Conservation (phyloP, 371 early-diverging fungal species). For the Basidiobolus meristosporus region DNA sequence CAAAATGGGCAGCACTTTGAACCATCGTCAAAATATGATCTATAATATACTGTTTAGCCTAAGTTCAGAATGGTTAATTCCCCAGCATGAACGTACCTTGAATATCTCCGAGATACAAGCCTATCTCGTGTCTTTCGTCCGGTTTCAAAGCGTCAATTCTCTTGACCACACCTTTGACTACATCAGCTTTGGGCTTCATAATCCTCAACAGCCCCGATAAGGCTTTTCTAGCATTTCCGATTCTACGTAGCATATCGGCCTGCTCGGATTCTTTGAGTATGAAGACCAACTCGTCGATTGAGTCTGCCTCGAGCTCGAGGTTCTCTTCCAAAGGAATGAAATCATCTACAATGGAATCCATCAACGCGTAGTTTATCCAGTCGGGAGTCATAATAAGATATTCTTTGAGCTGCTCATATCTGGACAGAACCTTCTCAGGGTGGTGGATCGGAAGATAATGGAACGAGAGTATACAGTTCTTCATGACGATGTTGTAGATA, state of each 20-base stretch:
- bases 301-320: conserved; percentile 73
- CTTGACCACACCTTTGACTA: conserved; percentile 56
- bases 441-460: conserved; percentile 36
- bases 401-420: conserved; percentile 31
- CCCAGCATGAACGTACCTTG: conserved; percentile 21
- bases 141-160: conserved; percentile 22
- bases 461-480: conserved; percentile 35
- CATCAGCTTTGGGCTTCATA: conserved; percentile 61
- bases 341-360: conserved; percentile 67
- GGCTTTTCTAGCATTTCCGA: conserved; percentile 62
- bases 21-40: conserved; percentile 91
- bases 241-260: conserved; percentile 68
- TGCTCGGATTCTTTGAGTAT: conserved; percentile 51
- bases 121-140: conserved; percentile 14
- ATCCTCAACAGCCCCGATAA: conserved; percentile 60
- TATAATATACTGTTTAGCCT: conserved; percentile 3
- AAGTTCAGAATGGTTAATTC: not conserved
- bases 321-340: conserved; percentile 61
- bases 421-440: conserved; percentile 32
- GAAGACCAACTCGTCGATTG: conserved; percentile 77
- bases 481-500: conserved; percentile 65
- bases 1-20: conserved; percentile 77
- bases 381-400: conserved; percentile 12
- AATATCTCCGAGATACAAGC: conserved; percentile 76
- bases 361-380: conserved; percentile 78